Evolutionary conservation across 805 yeast species (phyloP).

Genomic region (Cyberlindnera euphorbiiphila): DNA sequence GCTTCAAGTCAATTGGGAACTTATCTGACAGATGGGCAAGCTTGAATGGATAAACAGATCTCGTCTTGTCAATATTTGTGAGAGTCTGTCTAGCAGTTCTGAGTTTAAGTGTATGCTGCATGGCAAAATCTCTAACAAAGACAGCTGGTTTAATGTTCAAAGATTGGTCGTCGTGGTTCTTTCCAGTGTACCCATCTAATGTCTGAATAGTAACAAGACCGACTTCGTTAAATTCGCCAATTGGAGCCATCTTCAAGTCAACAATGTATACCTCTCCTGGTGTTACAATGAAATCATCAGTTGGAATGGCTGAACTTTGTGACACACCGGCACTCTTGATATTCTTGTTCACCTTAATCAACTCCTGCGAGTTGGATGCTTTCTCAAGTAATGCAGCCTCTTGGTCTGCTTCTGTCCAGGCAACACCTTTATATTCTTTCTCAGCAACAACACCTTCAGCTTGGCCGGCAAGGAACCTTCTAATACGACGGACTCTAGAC

Average conservation of each 20-base stretch:
- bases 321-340: slow-evolving; percentile 33
- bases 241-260: slow-evolving; percentile 78
- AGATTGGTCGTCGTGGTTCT: slow-evolving; percentile 48
- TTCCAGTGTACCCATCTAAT: slow-evolving; percentile 60
- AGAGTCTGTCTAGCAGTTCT: slow-evolving; percentile 70
- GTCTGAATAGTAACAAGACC: slow-evolving; percentile 69
- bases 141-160: slow-evolving; percentile 65
- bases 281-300: slow-evolving; percentile 65
- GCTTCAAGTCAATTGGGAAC: slow-evolving; percentile 53
- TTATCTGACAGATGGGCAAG: slow-evolving; percentile 61
- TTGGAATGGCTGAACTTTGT: slow-evolving; percentile 61
- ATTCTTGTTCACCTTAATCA: slow-evolving; percentile 36
- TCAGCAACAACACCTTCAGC: slow-evolving; percentile 90
- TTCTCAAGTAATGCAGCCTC: slow-evolving; percentile 52
- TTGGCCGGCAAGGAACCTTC: slow-evolving; percentile 95
- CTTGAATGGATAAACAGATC: slow-evolving; percentile 91
- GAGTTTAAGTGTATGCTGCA: slow-evolving; percentile 70
- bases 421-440: slow-evolving; percentile 88
- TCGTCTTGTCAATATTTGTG: slow-evolving; percentile 61
- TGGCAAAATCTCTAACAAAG: slow-evolving; percentile 83
- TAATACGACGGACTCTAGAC: slow-evolving; percentile 83
- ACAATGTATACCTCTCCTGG: slow-evolving; percentile 86
- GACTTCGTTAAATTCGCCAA: slow-evolving; percentile 46
- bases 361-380: slow-evolving; percentile 37
- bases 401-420: slow-evolving; percentile 80